phyloP scores from a whole-genome alignment of 768 basidiomycete genomes.

The Macrolepiota dolichaula region DNA sequence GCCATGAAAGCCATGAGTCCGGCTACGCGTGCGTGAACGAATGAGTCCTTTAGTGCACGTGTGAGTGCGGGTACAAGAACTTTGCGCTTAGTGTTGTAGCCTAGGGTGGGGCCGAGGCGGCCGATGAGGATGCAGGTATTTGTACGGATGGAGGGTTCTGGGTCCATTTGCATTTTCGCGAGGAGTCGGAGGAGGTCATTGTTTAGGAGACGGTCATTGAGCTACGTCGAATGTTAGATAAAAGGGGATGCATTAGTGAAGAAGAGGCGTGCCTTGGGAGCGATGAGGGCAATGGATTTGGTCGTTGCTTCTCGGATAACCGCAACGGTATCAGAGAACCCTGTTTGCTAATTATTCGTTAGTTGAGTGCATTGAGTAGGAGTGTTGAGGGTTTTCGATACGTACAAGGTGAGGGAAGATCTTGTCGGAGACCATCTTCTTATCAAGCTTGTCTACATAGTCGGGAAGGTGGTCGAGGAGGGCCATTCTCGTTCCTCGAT shows the following conservation, averaged over 20 bases:
- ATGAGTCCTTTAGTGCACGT: slow-evolving; percentile 83
- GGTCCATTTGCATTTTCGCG: slow-evolving; percentile 89
- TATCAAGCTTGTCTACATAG: slow-evolving; percentile 85
- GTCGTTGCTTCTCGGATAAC: slow-evolving; percentile 94
- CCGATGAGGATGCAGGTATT: slow-evolving; percentile 97
- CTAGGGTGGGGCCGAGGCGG: slow-evolving; percentile 79
- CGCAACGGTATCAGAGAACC: slow-evolving; percentile 92
- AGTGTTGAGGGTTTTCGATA: neutral
- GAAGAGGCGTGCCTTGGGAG: slow-evolving; percentile 63
- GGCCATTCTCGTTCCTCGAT: slow-evolving; percentile 93
- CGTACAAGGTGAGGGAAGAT: slow-evolving; percentile 91
- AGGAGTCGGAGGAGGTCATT: slow-evolving; percentile 93
- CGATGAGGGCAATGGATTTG: slow-evolving; percentile 78
- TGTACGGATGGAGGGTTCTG: slow-evolving; percentile 93
- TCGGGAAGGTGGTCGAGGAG: slow-evolving; percentile 81
- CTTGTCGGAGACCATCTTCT: slow-evolving; percentile 79
- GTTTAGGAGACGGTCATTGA: slow-evolving; percentile 89
- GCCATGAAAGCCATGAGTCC: slow-evolving; percentile 97
- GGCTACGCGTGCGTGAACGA: slow-evolving; percentile 91
- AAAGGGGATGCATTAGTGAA: neutral
- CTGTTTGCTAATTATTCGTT: slow-evolving; percentile 68
- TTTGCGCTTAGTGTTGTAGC: slow-evolving; percentile 88
- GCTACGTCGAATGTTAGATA: slow-evolving; percentile 35
- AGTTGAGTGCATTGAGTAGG: slow-evolving; percentile 1
- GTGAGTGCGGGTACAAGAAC: slow-evolving; percentile 96